Conservation (phyloP, 2,329 filamentous ascomycete species). For the Xylariaceae sp. region DNA sequence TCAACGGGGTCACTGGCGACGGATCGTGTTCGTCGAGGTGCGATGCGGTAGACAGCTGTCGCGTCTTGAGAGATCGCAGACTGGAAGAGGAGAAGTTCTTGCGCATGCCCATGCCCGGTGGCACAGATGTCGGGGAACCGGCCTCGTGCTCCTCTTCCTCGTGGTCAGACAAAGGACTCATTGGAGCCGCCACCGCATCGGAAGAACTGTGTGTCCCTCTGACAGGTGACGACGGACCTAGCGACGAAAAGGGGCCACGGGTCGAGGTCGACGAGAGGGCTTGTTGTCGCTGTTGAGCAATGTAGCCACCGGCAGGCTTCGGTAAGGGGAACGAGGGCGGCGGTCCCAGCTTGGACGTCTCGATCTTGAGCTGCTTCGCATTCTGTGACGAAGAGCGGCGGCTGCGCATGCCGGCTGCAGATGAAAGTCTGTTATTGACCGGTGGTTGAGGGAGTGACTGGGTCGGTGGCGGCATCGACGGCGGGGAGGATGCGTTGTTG, state of each 20-base stretch:
- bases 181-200: conserved; percentile 23
- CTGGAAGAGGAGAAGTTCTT: conserved; percentile 70
- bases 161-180: conserved; percentile 31
- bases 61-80: conserved; percentile 63
- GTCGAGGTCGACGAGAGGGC: conserved; percentile 35
- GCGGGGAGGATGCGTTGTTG: conserved; percentile 27
- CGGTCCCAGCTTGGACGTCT: conserved; percentile 51
- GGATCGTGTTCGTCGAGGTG: conserved; percentile 59
- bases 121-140: conserved; percentile 50
- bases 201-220: conserved; percentile 22
- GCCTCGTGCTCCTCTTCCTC: conserved; percentile 39
- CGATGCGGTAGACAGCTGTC: conserved; percentile 61
- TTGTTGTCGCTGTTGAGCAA: conserved; percentile 39
- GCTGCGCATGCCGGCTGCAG: conserved; percentile 55
- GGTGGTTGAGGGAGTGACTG: conserved; percentile 42
- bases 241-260: conserved; percentile 30
- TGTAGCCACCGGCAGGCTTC: conserved; percentile 32
- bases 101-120: conserved; percentile 43
- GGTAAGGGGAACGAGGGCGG: conserved; percentile 18
- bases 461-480: conserved; percentile 42
- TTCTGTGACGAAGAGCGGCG: conserved; percentile 77
- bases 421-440: conserved; percentile 31
- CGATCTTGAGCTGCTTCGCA: conserved; percentile 79
- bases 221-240: conserved; percentile 32
- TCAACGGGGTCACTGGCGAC: conserved; percentile 70